These are phyloP conservation scores for Seiridium cupressi DNA, from an alignment of 2,329 filamentous ascomycete genomes.

Conservation along the genomic window DNA sequence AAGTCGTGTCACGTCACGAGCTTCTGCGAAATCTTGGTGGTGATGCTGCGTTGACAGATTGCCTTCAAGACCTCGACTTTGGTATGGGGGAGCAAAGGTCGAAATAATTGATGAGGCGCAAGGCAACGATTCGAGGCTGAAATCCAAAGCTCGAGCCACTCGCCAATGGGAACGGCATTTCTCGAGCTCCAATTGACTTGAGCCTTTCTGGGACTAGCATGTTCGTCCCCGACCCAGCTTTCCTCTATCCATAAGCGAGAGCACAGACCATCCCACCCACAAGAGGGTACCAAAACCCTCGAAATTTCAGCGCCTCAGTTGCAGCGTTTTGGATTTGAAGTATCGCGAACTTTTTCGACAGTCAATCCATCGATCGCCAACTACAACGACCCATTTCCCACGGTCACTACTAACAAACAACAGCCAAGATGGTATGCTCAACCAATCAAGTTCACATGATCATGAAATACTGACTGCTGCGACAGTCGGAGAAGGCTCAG, in stretches of 20 bases:
- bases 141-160: constrained; percentile 19
- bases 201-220: neutral
- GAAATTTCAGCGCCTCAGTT: neutral
- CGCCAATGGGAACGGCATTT: neutral
- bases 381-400: constrained; percentile 1
- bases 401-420: constrained; percentile 26
- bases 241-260: neutral
- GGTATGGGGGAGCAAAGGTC: constrained; percentile 20
- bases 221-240: constrained; percentile 22
- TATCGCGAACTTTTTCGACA: constrained; percentile 4
- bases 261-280: constrained; percentile 1
- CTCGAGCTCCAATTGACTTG: neutral
- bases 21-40: constrained; percentile 37
- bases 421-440: constrained; percentile 12
- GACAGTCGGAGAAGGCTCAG: constrained; percentile 76
- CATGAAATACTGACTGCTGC: constrained; percentile 32
- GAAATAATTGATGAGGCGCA: constrained; percentile 8
- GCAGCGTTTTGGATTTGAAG: neutral
- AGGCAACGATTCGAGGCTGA: constrained; percentile 8
- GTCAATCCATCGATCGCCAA: constrained; percentile 29
- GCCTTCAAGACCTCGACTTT: constrained; percentile 43
- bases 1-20: constrained; percentile 25
- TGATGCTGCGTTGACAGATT: constrained; percentile 26
- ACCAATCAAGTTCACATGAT: constrained; percentile 16
- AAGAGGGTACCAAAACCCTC: constrained; percentile 7